A percentile compares a stretch with the other conserved stretches of the same genome.
These are phyloP conservation scores for Sporothrix euskadiensis DNA, from an alignment of 2,329 filamentous ascomycete species.

Conservation along the genomic window DNA sequence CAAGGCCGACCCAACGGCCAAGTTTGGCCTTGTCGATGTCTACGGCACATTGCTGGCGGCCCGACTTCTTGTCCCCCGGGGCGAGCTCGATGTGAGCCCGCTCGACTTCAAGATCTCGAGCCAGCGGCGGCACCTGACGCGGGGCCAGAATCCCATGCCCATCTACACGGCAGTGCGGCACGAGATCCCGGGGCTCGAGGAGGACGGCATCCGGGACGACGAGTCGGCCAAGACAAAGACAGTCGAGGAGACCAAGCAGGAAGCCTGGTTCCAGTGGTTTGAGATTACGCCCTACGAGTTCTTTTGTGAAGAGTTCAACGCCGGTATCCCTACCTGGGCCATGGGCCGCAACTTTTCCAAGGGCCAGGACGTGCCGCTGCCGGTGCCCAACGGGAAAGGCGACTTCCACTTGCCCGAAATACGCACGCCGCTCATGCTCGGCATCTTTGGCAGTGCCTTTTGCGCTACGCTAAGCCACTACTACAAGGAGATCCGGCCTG, in stretches of 20 bases:
- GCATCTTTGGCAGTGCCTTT: constrained; percentile 95
- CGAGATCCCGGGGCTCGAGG: constrained; percentile 74
- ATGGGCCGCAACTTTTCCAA: constrained; percentile 78
- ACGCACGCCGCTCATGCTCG: constrained; percentile 79
- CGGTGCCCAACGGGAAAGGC: constrained; percentile 46
- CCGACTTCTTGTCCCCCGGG: constrained; percentile 80
- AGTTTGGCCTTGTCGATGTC: constrained; percentile 88
- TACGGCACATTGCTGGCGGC: constrained; percentile 87
- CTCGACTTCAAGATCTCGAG: constrained; percentile 88
- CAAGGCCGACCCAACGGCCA: constrained; percentile 74
- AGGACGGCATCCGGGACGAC: constrained; percentile 37
- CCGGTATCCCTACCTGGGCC: constrained; percentile 94
- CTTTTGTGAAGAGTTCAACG: constrained; percentile 87
- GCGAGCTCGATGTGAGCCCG: constrained; percentile 74
- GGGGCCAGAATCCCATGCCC: constrained; percentile 80
- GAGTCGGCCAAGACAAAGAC: constrained; percentile 35
- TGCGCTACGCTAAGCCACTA: constrained; percentile 95
- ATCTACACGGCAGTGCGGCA: constrained; percentile 96
- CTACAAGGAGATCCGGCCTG: constrained; percentile 86
- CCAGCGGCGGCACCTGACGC: constrained; percentile 72
- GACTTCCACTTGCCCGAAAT: constrained; percentile 74
- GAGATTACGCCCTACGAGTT: constrained; percentile 94
- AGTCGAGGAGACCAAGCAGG: constrained; percentile 53
- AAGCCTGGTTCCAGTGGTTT: constrained; percentile 98
- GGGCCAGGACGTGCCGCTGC: constrained; percentile 64